Evolutionary conservation across 2,329 filamentous ascomycete species (phyloP).

Genomic region (Nemania diffusa): DNA sequence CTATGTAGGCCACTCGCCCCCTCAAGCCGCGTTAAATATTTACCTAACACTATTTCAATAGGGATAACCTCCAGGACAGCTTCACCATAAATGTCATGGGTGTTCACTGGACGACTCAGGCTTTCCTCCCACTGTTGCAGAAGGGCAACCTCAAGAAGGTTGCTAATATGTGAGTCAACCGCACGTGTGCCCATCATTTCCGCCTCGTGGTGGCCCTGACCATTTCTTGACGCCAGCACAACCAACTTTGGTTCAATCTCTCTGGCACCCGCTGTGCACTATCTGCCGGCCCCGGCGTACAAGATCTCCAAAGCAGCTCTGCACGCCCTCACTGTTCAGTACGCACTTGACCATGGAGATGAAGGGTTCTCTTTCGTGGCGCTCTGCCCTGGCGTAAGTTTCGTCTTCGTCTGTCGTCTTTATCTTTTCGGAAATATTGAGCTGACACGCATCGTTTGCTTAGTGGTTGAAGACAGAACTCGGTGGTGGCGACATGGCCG

Average conservation of each 20-base stretch:
- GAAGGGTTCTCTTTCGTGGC: conserved; percentile 58
- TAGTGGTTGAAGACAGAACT: conserved; percentile 60
- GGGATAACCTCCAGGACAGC: conserved; percentile 43
- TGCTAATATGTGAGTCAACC: conserved; percentile 52
- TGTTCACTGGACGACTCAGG: conserved; percentile 53
- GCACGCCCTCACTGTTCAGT: conserved; percentile 60
- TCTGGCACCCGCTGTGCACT: conserved; percentile 42
- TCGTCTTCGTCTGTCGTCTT: background rate
- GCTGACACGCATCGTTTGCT: background rate
- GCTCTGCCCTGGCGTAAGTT: conserved; percentile 57
- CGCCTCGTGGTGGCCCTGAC: background rate
- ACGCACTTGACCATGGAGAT: conserved; percentile 51
- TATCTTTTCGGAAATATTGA: background rate
- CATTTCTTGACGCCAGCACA: background rate
- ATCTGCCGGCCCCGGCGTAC: conserved; percentile 49
- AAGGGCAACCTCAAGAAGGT: conserved; percentile 55
- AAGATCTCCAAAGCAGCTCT: conserved; percentile 59
- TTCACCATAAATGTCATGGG: conserved; percentile 47
- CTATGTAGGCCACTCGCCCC: background rate
- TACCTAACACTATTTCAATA: conserved; percentile 3
- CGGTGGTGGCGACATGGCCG: conserved; percentile 52
- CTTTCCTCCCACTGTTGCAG: conserved; percentile 53
- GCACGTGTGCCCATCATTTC: background rate
- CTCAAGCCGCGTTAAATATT: background rate
- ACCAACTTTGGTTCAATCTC: conserved; percentile 29